Evolutionary conservation across 1,284 basidiomycete species (phyloP), one percentile per base, ranked within the genome.

Genomic region (Naganishia albida): DNA sequence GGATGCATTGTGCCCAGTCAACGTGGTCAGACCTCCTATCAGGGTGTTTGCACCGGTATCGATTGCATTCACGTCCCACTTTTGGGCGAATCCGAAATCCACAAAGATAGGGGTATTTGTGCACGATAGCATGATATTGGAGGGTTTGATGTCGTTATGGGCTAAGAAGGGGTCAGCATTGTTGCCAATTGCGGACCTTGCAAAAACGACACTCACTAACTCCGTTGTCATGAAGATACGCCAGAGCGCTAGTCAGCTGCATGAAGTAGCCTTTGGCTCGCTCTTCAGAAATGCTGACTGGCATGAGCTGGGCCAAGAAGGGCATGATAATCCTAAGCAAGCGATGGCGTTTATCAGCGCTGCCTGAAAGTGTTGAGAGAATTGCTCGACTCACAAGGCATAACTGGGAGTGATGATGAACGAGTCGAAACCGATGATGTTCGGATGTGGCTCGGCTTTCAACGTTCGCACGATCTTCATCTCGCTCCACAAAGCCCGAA

Each of bases 141-240:
- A 90, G 3, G 91, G 92, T 88, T 96, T 96, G 82, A 96, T 93
- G 74, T 96, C 93, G 74, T 95, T 95, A 76, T 96, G 93, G 0
- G 92, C 67, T 68, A 28, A 20, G 13, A 26, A 3, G 3, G 34
- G 7, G 30, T 44, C 23, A 39, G 44, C 26, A 44, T 3, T 25
- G 12, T n/a, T n/a, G 16, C 15, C 18, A 15, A 10, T 53, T 25
- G 12, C 43, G 23, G 15, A 34, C 23, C 18, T 43, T 16, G 1
- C 16, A 8, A 6, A 2, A 25, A 1, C 7, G 20, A 26, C 23
- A 66, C 67, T 51, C 53, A 68, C 67, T 91, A 52, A 96, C 87
- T 38, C 91, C 90, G 51, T 87, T 86, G 67, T 84, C 85, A 78
- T 96, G 92, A 7, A 94, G 83, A 74, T 92, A 94, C 63, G 88